A percentile compares a stretch with the other conserved stretches of the same genome.
These are phyloP conservation scores for Irpex sp. DNA, from an alignment of 1,284 basidiomycete species.

Conservation along the genomic window DNA sequence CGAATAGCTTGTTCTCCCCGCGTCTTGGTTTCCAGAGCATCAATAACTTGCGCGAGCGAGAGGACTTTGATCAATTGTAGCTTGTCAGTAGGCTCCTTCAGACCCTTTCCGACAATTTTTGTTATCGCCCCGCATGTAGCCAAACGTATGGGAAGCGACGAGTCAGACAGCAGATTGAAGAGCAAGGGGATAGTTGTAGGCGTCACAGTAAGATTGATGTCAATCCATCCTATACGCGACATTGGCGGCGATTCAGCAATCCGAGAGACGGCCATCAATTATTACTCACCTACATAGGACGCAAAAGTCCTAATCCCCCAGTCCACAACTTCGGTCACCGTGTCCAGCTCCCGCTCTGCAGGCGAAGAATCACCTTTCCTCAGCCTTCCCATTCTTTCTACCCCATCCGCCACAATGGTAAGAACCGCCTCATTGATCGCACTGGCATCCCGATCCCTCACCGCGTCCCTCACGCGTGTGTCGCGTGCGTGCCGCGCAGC, in stretches of 20 bases:
- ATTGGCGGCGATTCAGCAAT: not conserved
- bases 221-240: constrained; percentile 80
- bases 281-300: constrained; percentile 85
- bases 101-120: constrained; percentile 85
- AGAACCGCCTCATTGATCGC: constrained; percentile 86
- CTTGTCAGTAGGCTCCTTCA: constrained; percentile 91
- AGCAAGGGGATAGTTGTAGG: constrained; percentile 84
- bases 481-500: constrained; percentile 73
- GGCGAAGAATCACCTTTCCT: constrained; percentile 42
- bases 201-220: constrained; percentile 93
- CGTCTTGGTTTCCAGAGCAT: constrained; percentile 75
- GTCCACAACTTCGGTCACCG: constrained; percentile 78
- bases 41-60: constrained; percentile 76
- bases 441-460: constrained; percentile 84
- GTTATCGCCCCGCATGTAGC: constrained; percentile 79
- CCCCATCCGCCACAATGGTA: constrained; percentile 74
- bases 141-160: constrained; percentile 73
- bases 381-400: constrained; percentile 52
- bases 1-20: constrained; percentile 61
- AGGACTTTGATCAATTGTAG: constrained; percentile 88
- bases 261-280: not conserved
- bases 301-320: constrained; percentile 88
- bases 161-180: constrained; percentile 81
- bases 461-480: constrained; percentile 80
- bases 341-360: constrained; percentile 46